Evolutionary conservation across 768 basidiomycete genomes (phyloP).

Genomic region (Inosperma sp.): DNA sequence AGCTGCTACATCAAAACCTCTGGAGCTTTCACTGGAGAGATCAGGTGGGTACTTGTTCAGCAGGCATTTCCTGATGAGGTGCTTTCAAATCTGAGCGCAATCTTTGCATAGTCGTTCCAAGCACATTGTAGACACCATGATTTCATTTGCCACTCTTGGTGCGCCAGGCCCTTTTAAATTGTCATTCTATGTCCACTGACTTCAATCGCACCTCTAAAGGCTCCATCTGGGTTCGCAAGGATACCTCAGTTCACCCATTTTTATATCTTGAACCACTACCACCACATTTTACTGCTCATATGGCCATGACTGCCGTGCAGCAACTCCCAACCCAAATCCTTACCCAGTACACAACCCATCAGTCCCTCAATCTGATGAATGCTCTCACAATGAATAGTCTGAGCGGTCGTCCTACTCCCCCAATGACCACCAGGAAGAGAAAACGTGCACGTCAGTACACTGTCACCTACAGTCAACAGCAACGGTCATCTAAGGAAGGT

Average conservation of each 20-base stretch:
- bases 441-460: conserved; percentile 78
- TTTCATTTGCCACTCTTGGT: no score
- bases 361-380: conserved; percentile 45
- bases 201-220: conserved; percentile 39
- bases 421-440: conserved; percentile 71
- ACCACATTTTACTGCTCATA: conserved; percentile 41
- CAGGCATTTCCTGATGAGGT: no score
- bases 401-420: conserved; percentile 68
- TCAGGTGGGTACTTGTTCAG: no score
- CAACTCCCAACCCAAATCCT: conserved; percentile 57
- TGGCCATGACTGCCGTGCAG: conserved; percentile 70
- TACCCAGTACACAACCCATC: conserved; percentile 61
- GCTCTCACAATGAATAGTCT: conserved; percentile 42
- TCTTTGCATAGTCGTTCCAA: no score
- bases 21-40: no score
- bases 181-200: no score
- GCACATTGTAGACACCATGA: no score
- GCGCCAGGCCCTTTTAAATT: no score
- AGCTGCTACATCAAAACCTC: no score
- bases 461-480: conserved; percentile 78
- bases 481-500: conserved; percentile 76
- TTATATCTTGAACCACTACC: conserved; percentile 15
- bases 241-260: conserved; percentile 29
- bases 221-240: conserved; percentile 39
- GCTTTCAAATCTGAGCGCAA: no score